A percentile compares a stretch with the other conserved stretches of the same genome.
phyloP scores from a whole-genome alignment of 768 basidiomycete genomes.

The Suillus subaureus region DNA sequence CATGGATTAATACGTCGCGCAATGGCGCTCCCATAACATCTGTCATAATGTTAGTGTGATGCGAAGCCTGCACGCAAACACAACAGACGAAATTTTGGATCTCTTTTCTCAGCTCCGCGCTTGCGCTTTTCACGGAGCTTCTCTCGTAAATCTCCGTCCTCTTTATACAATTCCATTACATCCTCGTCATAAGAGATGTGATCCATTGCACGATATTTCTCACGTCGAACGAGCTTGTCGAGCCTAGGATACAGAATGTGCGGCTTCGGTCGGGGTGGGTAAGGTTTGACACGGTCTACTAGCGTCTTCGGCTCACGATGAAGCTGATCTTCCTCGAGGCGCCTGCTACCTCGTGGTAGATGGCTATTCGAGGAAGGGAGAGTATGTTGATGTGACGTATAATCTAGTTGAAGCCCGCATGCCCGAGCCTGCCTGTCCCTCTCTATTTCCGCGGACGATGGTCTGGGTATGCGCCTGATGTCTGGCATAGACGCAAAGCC shows the following conservation, averaged over 20 bases:
- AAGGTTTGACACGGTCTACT: conserved; percentile 13
- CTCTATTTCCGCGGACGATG: conserved; percentile 31
- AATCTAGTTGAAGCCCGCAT: conserved; percentile 17
- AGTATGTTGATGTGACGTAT: background rate
- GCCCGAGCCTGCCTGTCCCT: conserved; percentile 31
- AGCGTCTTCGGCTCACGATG: background rate
- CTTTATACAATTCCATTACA: conserved; percentile 18
- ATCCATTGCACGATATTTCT: conserved; percentile 28
- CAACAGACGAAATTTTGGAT: conserved; percentile 29
- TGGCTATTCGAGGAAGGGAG: conserved; percentile 6
- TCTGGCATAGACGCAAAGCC: conserved; percentile 24
- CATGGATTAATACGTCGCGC: conserved; percentile 34
- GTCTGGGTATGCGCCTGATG: conserved; percentile 18
- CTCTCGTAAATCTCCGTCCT: conserved; percentile 26
- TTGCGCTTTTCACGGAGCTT: conserved; percentile 23
- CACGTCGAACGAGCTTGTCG: conserved; percentile 26
- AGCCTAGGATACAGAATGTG: conserved; percentile 28
- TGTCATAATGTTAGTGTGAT: conserved; percentile 15
- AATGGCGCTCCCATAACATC: conserved; percentile 41
- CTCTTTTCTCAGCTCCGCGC: conserved; percentile 22
- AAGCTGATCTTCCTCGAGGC: conserved; percentile 8
- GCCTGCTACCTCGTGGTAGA: background rate
- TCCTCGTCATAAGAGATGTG: conserved; percentile 27
- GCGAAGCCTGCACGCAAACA: background rate
- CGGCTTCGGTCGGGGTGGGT: conserved; percentile 22